Evolutionary conservation across 73 alveolate genomes (phyloP).

Genomic region (Stentor coeruleus): DNA sequence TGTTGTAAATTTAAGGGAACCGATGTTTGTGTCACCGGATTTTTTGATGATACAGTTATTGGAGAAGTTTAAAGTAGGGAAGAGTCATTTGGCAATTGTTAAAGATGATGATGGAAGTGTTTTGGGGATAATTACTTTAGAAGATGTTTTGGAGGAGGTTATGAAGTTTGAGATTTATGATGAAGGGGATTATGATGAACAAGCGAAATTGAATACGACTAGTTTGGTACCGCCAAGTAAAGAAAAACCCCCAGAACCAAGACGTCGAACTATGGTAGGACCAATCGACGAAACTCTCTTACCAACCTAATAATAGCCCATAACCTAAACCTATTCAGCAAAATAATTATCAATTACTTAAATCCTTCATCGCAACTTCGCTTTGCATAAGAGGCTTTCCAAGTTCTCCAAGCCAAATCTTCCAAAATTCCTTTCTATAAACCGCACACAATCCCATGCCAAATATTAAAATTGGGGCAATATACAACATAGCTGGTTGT

Average conservation of each 20-base stretch:
- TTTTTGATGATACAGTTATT: slow-evolving; percentile 45
- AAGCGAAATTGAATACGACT: too few relatives aligned
- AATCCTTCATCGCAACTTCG: too few relatives aligned
- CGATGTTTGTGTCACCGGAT: slow-evolving; percentile 46
- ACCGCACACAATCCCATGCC: not conserved
- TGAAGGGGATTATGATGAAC: slow-evolving; percentile 13
- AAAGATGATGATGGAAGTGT: slow-evolving; percentile 15
- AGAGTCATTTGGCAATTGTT: slow-evolving; percentile 64
- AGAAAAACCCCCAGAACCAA: too few relatives aligned
- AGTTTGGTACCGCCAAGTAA: too few relatives aligned
- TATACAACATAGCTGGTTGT: slow-evolving; percentile 49
- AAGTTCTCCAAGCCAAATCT: slow-evolving; percentile 16
- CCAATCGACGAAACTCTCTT: too few relatives aligned
- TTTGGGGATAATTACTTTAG: not conserved
- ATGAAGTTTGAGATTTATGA: slow-evolving; percentile 23
- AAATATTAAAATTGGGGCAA: slow-evolving; percentile 30
- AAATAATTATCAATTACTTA: too few relatives aligned
- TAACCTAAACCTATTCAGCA: too few relatives aligned
- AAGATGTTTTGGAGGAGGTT: slow-evolving; percentile 15
- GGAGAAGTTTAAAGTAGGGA: slow-evolving; percentile 47
- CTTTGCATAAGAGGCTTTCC: too few relatives aligned
- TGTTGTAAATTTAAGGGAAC: slow-evolving; percentile 35
- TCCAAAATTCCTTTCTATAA: not conserved
- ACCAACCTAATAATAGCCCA: too few relatives aligned
- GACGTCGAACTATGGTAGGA: too few relatives aligned